phyloP scores from a whole-genome alignment of 176 grass and related monocot genomes.

The bread wheat (Triticum aestivum) region IWGSC_CS_RefSeq_v2.1 NC_057802.1:323201290-323201789 shows the following conservation, averaged over 20 bases:
- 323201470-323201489: slow-evolving; percentile 86
- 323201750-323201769: no score
- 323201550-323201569: slow-evolving; percentile 35
- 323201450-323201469: slow-evolving; percentile 67
- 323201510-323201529: slow-evolving; percentile 86
- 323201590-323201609: background rate
- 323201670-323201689: no score
- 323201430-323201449: background rate
- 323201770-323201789: no score
- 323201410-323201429: background rate
- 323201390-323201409: background rate
- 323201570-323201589: background rate
- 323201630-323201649: no score
- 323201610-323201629: background rate
- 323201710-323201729: no score
- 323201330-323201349: background rate
- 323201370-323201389: background rate
- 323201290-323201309: background rate
- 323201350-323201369: background rate
- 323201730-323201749: no score
- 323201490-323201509: slow-evolving; percentile 81
- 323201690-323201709: no score
- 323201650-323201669: no score
- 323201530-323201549: slow-evolving; percentile 65
- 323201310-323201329: background rate